Conservation (phyloP, 148 eudicot species). For the Beta vulgaris region DNA sequence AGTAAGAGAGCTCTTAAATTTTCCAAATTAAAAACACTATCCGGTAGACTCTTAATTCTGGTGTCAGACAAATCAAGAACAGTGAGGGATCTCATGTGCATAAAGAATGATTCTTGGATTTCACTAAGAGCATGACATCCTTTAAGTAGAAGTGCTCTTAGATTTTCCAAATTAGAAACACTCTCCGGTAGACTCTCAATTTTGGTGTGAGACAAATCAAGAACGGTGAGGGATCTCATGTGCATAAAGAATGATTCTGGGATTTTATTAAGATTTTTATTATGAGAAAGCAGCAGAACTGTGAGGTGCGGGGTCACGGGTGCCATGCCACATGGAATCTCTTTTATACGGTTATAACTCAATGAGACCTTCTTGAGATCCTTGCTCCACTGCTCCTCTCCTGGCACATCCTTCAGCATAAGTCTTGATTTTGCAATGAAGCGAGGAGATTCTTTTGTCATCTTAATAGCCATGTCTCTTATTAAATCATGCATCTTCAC, state of each 20-base stretch:
- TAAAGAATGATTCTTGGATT: constrained; percentile 19
- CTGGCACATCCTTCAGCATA: constrained; percentile 16
- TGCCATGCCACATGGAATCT: constrained; percentile 4
- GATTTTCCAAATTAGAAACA: constrained; percentile 22
- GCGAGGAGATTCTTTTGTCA: constrained; percentile 5
- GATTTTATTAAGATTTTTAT: constrained; percentile 13
- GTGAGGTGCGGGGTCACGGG: constrained; percentile 20
- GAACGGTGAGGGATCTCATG: constrained; percentile 27
- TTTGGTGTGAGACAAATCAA: constrained; percentile 29
- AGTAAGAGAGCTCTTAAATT: constrained; percentile 20
- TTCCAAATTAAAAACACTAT: constrained; percentile 18
- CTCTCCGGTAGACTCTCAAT: constrained; percentile 22
- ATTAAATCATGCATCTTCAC: constrained; percentile 23
- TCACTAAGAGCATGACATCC: neutral
- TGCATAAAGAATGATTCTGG: constrained; percentile 21
- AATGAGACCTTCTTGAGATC: constrained; percentile 36
- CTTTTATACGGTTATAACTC: constrained; percentile 8
- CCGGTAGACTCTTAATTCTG: constrained; percentile 17
- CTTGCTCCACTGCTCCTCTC: constrained; percentile 20
- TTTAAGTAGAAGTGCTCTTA: constrained; percentile 1
- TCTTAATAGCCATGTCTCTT: constrained; percentile 8
- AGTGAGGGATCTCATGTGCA: constrained; percentile 25
- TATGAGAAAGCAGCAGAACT: constrained; percentile 5
- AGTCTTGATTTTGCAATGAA: constrained; percentile 23
- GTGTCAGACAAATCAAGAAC: constrained; percentile 33